A percentile compares a stretch with the other conserved stretches of the same genome.
Evolutionary conservation across 805 yeast species (phyloP).

Genomic region (Starmerella sp.): DNA sequence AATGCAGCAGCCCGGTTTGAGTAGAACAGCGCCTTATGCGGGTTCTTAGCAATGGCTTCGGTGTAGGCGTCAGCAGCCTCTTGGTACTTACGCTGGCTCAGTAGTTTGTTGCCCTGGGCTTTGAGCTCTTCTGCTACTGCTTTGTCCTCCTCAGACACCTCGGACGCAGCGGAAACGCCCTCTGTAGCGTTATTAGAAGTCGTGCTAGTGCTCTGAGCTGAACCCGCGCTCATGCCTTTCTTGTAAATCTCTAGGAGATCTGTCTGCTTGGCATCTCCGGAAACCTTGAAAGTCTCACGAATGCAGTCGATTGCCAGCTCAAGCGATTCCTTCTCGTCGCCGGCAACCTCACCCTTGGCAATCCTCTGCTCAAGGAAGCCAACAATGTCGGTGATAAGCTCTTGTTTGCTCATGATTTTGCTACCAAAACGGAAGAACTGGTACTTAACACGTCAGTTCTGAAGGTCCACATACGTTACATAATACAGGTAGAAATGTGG

Average conservation of each 20-base stretch:
- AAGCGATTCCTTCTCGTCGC: slow-evolving; percentile 75
- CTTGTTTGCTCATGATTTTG: slow-evolving; percentile 22
- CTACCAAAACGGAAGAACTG: background rate
- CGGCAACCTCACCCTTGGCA: slow-evolving; percentile 50
- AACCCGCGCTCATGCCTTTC: slow-evolving; percentile 2
- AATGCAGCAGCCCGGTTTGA: slow-evolving; percentile 97
- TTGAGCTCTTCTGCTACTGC: slow-evolving; percentile 77
- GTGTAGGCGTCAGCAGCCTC: slow-evolving; percentile 70
- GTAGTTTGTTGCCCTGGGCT: slow-evolving; percentile 77
- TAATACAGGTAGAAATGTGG: background rate
- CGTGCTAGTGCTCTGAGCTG: background rate
- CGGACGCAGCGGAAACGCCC: slow-evolving; percentile 23
- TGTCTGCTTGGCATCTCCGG: slow-evolving; percentile 30
- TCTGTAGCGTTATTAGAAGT: slow-evolving; percentile 4
- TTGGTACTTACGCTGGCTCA: slow-evolving; percentile 63
- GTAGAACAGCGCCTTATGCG: slow-evolving; percentile 68
- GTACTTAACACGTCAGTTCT: background rate
- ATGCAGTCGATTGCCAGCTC: slow-evolving; percentile 92
- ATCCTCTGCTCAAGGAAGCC: slow-evolving; percentile 55
- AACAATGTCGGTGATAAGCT: slow-evolving; percentile 56
- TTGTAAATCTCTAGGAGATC: slow-evolving; percentile 19
- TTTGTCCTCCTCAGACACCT: slow-evolving; percentile 35
- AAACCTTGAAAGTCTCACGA: slow-evolving; percentile 69
- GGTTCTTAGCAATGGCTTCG: slow-evolving; percentile 59
- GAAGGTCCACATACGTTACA: background rate